Conservation (phyloP, 2,329 filamentous ascomycete genomes). For the Allantophomopsis cytisporea region DNA sequence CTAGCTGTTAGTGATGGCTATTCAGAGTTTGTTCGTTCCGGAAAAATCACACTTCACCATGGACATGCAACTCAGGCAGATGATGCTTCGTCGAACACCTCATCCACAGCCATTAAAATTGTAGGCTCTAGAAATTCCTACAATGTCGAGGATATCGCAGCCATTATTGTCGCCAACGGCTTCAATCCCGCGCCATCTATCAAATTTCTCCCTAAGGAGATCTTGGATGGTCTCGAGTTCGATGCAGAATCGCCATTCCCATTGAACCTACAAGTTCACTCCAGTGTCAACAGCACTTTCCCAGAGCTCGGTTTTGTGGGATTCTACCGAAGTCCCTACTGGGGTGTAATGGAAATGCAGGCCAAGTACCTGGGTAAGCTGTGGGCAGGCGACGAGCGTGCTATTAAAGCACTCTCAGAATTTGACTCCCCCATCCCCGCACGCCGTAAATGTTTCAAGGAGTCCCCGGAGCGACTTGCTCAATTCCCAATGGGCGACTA, state of each 20-base stretch:
- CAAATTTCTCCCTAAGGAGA: conserved; percentile 43
- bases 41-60: conserved; percentile 31
- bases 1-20: conserved; percentile 62
- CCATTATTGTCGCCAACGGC: conserved; percentile 63
- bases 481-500: conserved; percentile 84
- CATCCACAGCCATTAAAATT: conserved; percentile 17
- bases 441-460: conserved; percentile 15
- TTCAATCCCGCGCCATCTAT: conserved; percentile 54
- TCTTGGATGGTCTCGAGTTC: conserved; percentile 43
- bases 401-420: conserved; percentile 29
- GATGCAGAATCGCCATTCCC: conserved; percentile 35
- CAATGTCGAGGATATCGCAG: conserved; percentile 40
- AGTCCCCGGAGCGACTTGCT: conserved; percentile 27
- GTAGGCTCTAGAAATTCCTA: conserved; percentile 2
- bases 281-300: conserved; percentile 44
- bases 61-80: conserved; percentile 8
- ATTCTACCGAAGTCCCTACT: conserved; percentile 74
- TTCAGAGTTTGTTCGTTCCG: conserved; percentile 57
- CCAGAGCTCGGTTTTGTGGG: conserved; percentile 65
- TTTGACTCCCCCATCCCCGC: conserved; percentile 26
- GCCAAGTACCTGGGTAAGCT: conserved; percentile 50
- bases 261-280: conserved; percentile 53
- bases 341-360: conserved; percentile 83
- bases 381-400: conserved; percentile 37
- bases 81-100: conserved; percentile 3